A percentile compares a stretch with the other conserved stretches of the same genome.
These are phyloP conservation scores for Lentinus brumalis DNA, from an alignment of 768 basidiomycete genomes.

Conservation along the genomic window DNA sequence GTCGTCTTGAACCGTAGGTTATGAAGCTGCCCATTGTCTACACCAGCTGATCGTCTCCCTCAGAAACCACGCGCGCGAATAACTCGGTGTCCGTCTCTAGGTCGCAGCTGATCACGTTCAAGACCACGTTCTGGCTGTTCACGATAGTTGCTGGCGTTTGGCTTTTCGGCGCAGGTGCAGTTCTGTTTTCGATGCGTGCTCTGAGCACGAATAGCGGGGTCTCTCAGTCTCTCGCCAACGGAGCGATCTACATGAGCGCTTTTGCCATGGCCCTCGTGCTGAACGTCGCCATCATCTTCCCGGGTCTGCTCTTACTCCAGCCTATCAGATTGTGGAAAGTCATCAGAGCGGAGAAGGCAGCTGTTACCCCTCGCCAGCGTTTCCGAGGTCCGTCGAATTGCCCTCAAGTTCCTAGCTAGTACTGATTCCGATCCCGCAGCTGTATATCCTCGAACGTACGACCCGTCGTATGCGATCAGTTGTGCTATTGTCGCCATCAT, in stretches of 20 bases:
- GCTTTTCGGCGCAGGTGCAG: slow-evolving; percentile 66
- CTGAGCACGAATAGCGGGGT: slow-evolving; percentile 43
- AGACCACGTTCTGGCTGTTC: slow-evolving; percentile 62
- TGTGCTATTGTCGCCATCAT: slow-evolving; percentile 68
- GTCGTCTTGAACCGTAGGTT: slow-evolving; percentile 57
- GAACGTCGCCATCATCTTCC: slow-evolving; percentile 67
- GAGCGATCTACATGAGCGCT: slow-evolving; percentile 70
- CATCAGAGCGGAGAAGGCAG: slow-evolving; percentile 53
- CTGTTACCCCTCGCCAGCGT: slow-evolving; percentile 74
- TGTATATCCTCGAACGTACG: slow-evolving; percentile 70
- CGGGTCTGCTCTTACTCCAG: slow-evolving; percentile 74
- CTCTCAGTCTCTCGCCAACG: slow-evolving; percentile 59
- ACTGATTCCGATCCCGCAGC: slow-evolving; percentile 37
- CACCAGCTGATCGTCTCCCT: background rate
- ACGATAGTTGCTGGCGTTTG: slow-evolving; percentile 57
- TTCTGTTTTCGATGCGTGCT: slow-evolving; percentile 67
- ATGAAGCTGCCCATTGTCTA: background rate
- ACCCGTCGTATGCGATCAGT: slow-evolving; percentile 66
- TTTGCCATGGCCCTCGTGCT: slow-evolving; percentile 60
- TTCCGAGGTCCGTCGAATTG: slow-evolving; percentile 63
- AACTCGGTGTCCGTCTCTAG: slow-evolving; percentile 66
- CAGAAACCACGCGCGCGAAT: slow-evolving; percentile 56
- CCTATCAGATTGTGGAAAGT: slow-evolving; percentile 63
- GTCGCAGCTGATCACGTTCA: slow-evolving; percentile 61
- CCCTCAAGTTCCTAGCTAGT: background rate